These are phyloP conservation scores for Yarrowia deformans DNA, from an alignment of 805 yeast species.

Conservation along the genomic window DNA sequence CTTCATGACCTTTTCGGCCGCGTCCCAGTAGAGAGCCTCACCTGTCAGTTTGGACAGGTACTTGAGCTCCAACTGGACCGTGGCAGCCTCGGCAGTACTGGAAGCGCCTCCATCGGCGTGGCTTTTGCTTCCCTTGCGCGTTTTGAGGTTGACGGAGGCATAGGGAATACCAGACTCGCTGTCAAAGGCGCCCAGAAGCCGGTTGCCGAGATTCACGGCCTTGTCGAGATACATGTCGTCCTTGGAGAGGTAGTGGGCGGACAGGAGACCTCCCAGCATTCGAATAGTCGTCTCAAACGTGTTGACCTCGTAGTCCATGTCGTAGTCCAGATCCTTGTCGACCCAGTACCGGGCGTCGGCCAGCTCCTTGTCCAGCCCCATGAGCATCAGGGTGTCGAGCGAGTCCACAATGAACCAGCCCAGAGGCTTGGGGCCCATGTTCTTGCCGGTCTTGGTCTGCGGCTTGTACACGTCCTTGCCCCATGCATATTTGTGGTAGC, in stretches of 20 bases:
- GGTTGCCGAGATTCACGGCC: conserved; percentile 80
- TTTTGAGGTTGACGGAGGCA: conserved; percentile 73
- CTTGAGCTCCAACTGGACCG: conserved; percentile 86
- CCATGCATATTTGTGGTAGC: conserved; percentile 79
- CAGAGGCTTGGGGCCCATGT: conserved; percentile 81
- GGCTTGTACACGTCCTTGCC: conserved; percentile 84
- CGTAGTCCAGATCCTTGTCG: conserved; percentile 68
- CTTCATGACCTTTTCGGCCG: conserved; percentile 75
- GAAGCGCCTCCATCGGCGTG: conserved; percentile 79
- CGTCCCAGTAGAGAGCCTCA: conserved; percentile 77
- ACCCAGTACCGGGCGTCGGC: conserved; percentile 77
- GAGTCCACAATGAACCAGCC: conserved; percentile 96
- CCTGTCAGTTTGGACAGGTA: conserved; percentile 83
- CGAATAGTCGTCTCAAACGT: conserved; percentile 94
- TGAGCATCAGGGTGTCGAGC: conserved; percentile 78
- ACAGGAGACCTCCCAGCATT: conserved; percentile 90
- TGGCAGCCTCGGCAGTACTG: conserved; percentile 88
- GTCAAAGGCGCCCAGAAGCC: conserved; percentile 72
- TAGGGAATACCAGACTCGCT: conserved; percentile 75
- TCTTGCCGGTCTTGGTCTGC: conserved; percentile 63
- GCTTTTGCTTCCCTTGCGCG: conserved; percentile 65
- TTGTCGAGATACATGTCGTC: conserved; percentile 77
- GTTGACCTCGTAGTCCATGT: conserved; percentile 76
- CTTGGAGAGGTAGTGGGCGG: conserved; percentile 74
- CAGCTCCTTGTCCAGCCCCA: conserved; percentile 71